Base-by-base conservation (phyloP, 2,329 filamentous ascomycete species). In the Aspergillus fumigatus region DNA sequence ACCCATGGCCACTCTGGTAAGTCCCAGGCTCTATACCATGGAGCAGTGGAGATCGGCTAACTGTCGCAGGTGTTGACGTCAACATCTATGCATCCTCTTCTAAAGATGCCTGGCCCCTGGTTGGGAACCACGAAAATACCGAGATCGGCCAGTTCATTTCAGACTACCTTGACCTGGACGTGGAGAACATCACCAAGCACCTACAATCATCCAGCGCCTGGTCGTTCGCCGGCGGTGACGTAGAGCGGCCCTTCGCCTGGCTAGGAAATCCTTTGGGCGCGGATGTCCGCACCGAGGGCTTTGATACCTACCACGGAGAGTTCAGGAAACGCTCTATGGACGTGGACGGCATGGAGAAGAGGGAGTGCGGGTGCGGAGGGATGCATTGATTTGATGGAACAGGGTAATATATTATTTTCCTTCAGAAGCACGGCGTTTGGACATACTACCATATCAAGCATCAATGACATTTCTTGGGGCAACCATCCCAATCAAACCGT, bases 101-200 rank as follows among this genome's bases (percentile, higher is more conserved):
- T 0, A 80, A 83, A 40, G 76, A 79, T 29, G 84, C 87, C 0
- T 81, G 83, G 47, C 79, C 82, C 14, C 80, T 96, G 6, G 78
- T 84, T 3, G 93, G 93, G 7, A 97, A 97, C 72, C 87, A 95
- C 54, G 94, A 99, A 79, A 99, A 99, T 71, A 97, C 88, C 0
- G 92, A 97, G 26, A 82, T 99, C 1, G 94, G 94, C 35, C 79
- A 83, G 48, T 99, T 97, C 72, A 75, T 99, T 56, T 79, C 85
- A 7, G 78, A 85, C 8, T 99, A 94, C 68, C 82, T 99, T 0
- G 83, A 84, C 50, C 84, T 97, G 1, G 87, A 97, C 69, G 84
- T 96, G 1, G 83, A 90, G 1, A 79, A 80, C 32, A 85, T 97
- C 54, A 97, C 92, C 0, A 78, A 84, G 67, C 87, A 94, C 73